A percentile compares a stretch with the other conserved stretches of the same genome.
Conservation (phyloP, 2,329 filamentous ascomycete species). For the Thelonectria rubi region DNA sequence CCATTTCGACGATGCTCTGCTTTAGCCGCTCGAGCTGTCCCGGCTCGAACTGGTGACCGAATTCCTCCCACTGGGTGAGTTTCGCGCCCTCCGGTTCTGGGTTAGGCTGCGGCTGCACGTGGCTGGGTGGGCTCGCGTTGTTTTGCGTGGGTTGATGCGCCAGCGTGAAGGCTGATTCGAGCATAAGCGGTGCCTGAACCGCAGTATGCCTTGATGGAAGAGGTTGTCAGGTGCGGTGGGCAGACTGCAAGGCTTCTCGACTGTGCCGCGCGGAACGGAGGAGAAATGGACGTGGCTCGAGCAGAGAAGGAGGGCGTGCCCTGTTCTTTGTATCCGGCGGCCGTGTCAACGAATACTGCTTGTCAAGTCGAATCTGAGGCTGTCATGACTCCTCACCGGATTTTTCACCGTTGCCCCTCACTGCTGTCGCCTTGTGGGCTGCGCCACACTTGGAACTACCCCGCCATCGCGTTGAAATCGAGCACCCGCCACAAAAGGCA, state of each 20-base stretch:
- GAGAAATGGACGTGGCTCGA: neutral
- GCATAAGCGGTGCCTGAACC: neutral
- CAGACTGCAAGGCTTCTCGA: conserved; percentile 18
- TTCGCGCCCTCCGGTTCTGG: conserved; percentile 24
- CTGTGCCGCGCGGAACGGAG: neutral
- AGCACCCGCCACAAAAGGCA: conserved; percentile 12
- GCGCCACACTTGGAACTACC: conserved; percentile 24
- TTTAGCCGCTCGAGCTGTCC: conserved; percentile 42
- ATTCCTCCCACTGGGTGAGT: conserved; percentile 38
- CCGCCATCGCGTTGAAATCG: conserved; percentile 3
- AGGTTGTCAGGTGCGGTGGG: conserved; percentile 7
- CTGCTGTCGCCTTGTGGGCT: conserved; percentile 3
- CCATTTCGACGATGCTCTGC: conserved; percentile 50
- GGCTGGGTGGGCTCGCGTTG: neutral
- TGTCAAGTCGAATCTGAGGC: neutral
- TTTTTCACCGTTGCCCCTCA: conserved; percentile 22
- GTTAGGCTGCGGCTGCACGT: neutral
- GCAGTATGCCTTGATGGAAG: conserved; percentile 5
- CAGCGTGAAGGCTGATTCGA: conserved; percentile 6
- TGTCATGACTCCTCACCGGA: conserved; percentile 20
- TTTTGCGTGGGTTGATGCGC: neutral
- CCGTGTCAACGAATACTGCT: too few species aligned
- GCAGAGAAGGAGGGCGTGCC: neutral
- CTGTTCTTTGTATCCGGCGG: too few species aligned
- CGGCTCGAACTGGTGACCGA: conserved; percentile 34